Evolutionary conservation across 192 early-diverging fungal genomes (phyloP).

Genomic region (Rhizophagus sp.): DNA sequence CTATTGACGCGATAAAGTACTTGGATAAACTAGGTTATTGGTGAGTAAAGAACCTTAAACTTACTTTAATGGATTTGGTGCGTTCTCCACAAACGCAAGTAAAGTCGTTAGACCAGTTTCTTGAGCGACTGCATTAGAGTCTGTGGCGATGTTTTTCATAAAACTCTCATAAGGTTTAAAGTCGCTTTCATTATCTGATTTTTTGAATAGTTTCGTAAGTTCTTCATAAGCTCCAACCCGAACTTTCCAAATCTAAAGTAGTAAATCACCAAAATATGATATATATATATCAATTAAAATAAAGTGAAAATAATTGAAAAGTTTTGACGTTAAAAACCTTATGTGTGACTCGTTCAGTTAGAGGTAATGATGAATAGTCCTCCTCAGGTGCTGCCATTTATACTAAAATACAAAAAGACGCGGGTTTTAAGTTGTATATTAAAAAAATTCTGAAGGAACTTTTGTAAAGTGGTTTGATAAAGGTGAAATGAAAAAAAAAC

Average conservation of each 20-base stretch:
- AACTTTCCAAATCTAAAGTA: constrained; percentile 87
- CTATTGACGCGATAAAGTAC: background rate
- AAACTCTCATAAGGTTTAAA: constrained; percentile 72
- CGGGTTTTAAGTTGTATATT: background rate
- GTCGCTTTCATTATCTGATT: constrained; percentile 63
- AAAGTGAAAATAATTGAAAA: background rate
- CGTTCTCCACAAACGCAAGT: constrained; percentile 78
- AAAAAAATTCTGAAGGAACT: background rate
- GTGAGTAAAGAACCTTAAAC: background rate
- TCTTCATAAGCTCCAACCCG: constrained; percentile 84
- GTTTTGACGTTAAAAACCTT: constrained; percentile 56
- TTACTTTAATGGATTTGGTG: constrained; percentile 74
- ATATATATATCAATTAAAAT: constrained; percentile 29
- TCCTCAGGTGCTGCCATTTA: constrained; percentile 55
- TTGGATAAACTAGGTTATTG: background rate
- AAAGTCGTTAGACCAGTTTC: constrained; percentile 79
- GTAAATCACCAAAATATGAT: background rate
- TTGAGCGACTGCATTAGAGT: constrained; percentile 89
- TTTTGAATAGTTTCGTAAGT: constrained; percentile 67
- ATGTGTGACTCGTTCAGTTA: constrained; percentile 78
- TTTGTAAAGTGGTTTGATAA: background rate
- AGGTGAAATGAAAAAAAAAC: too few species aligned
- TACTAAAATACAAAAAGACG: background rate
- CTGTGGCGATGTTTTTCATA: constrained; percentile 80
- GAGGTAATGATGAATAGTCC: constrained; percentile 75